Evolutionary conservation across 352 stramenopile species (phyloP).

Genomic region (Globisporangium recalcitrans): DNA sequence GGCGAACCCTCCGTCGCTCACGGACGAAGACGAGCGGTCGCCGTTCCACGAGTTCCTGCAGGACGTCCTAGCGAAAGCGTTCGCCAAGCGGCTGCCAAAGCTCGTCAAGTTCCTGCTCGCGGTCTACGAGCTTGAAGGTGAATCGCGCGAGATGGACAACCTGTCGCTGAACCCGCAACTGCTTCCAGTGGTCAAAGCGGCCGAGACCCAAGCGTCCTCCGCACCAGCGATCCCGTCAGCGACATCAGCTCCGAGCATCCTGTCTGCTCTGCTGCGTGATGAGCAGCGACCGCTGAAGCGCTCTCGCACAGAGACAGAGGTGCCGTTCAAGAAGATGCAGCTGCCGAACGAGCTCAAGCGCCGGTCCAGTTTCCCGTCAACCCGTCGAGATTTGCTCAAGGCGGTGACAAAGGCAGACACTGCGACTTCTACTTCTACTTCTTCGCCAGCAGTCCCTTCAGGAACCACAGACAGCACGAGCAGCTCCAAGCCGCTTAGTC

Average conservation of each 20-base stretch:
- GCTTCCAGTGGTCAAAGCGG: not conserved
- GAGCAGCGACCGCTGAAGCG: conserved; percentile 47
- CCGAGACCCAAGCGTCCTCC: not conserved
- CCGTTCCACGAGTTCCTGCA: conserved; percentile 71
- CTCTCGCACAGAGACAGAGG: conserved; percentile 22
- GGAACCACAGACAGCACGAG: not conserved
- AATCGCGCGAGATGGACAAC: conserved; percentile 17
- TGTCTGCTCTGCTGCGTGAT: conserved; percentile 50
- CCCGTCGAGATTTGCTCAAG: conserved; percentile 5
- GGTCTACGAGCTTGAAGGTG: conserved; percentile 56
- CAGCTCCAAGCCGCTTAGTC: not conserved
- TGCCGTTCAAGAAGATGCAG: conserved; percentile 46
- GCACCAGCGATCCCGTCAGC: not conserved
- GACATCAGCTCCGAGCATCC: conserved; percentile 39
- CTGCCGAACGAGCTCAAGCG: conserved; percentile 13
- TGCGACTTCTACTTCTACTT: conserved; percentile 12
- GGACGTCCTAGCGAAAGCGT: conserved; percentile 35
- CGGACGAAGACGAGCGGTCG: conserved; percentile 58
- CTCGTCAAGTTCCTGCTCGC: conserved; percentile 46
- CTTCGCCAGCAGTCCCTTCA: conserved; percentile 9
- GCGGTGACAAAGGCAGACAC: not conserved
- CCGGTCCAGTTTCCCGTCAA: conserved; percentile 16
- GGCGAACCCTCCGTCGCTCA: conserved; percentile 55
- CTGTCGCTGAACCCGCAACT: conserved; percentile 15
- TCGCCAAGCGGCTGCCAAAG: conserved; percentile 38